Conservation (phyloP, 2,329 filamentous ascomycete species). For the Dothideomycetes sp. region DNA sequence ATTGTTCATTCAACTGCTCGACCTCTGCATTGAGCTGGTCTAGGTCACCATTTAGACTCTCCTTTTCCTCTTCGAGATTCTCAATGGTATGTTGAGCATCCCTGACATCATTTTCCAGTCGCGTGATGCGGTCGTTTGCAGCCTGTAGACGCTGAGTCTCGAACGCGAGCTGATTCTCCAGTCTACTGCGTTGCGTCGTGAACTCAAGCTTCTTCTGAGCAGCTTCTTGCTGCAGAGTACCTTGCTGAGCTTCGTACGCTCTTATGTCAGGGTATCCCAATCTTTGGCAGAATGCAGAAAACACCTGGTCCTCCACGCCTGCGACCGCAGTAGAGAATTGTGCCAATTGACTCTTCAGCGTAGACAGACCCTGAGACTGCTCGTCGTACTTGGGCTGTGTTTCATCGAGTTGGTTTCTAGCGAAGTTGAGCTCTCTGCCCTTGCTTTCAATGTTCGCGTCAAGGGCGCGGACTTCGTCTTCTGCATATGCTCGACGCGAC, state of each 20-base stretch:
- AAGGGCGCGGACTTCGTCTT: slow-evolving; percentile 66
- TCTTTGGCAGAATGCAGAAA: slow-evolving; percentile 71
- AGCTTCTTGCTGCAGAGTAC: slow-evolving; percentile 81
- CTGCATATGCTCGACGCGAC: slow-evolving; percentile 58
- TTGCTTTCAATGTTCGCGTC: slow-evolving; percentile 79
- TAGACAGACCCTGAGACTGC: slow-evolving; percentile 57
- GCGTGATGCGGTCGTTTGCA: slow-evolving; percentile 57
- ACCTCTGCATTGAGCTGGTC: slow-evolving; percentile 65
- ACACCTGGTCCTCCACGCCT: slow-evolving; percentile 79
- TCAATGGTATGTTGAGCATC: slow-evolving; percentile 59
- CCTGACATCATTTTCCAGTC: slow-evolving; percentile 54
- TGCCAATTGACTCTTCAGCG: slow-evolving; percentile 44
- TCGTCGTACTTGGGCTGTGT: slow-evolving; percentile 68
- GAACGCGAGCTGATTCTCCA: slow-evolving; percentile 50
- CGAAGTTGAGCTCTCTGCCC: slow-evolving; percentile 65
- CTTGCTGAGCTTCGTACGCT: slow-evolving; percentile 87
- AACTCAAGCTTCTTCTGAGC: slow-evolving; percentile 80
- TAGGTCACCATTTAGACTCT: slow-evolving; percentile 61
- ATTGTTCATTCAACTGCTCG: slow-evolving; percentile 59
- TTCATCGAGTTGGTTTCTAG: slow-evolving; percentile 62
- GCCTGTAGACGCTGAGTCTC: slow-evolving; percentile 62
- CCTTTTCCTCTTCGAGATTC: slow-evolving; percentile 60
- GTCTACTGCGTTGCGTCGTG: slow-evolving; percentile 59
- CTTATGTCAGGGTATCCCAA: slow-evolving; percentile 84
- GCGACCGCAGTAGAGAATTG: slow-evolving; percentile 55